A percentile compares a stretch with the other conserved stretches of the same genome.
phyloP scores from a whole-genome alignment of 2,329 filamentous ascomycete species.

The Grosmannia serpens region DNA sequence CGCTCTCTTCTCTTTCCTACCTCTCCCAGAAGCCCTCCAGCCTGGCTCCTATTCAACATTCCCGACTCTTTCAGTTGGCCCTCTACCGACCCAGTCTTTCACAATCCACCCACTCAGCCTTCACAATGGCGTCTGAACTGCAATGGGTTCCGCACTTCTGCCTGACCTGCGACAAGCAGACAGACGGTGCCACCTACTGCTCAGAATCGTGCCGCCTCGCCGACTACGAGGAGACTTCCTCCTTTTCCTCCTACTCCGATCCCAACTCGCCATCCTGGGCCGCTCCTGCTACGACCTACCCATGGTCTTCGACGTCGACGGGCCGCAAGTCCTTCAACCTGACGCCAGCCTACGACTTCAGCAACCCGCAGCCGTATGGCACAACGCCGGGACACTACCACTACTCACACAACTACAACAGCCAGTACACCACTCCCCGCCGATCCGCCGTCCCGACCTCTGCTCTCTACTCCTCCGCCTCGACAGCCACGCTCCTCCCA shows the following conservation, averaged over 20 bases:
- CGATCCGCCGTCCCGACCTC: constrained; percentile 17
- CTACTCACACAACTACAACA: constrained; percentile 18
- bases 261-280: constrained; percentile 45
- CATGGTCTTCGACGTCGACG: constrained; percentile 28
- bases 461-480: constrained; percentile 16
- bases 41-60: not conserved
- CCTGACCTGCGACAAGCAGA: constrained; percentile 86
- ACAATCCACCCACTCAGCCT: not conserved
- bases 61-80: not conserved
- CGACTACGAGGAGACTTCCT: constrained; percentile 64
- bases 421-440: constrained; percentile 7
- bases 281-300: constrained; percentile 30
- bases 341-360: constrained; percentile 65
- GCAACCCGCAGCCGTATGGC: constrained; percentile 47
- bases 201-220: constrained; percentile 82
- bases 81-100: not conserved
- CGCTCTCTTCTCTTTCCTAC: not conserved
- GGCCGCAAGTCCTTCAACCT: constrained; percentile 48
- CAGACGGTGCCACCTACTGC: constrained; percentile 73
- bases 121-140: constrained; percentile 40
- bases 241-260: constrained; percentile 38
- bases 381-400: constrained; percentile 25
- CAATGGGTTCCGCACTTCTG: constrained; percentile 84
- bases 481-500: constrained; percentile 3
- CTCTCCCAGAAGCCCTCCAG: not conserved